Evolutionary conservation across 2,329 filamentous ascomycete genomes (phyloP), one percentile per base, ranked within the genome.

Genomic region (Peltaster fructicola): DNA sequence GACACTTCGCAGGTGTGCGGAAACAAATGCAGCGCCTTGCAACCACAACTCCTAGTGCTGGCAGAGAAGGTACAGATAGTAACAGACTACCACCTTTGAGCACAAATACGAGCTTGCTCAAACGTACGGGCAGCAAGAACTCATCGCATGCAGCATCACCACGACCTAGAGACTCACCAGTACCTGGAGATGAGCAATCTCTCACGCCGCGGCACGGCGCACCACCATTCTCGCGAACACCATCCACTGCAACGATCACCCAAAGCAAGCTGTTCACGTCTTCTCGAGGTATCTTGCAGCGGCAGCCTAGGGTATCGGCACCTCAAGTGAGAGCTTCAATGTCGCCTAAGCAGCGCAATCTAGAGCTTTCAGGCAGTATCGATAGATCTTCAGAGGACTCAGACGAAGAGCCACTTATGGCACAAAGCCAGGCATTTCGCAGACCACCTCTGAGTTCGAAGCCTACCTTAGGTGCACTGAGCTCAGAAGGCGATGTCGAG

Each of bases 1-100:
- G 79, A 25, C 81, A 95, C 54, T 67, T 90, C 14, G 78, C 79
- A 1, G 81, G 93, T 47, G 79, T 95, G 23, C 71, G 80, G 37
- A 82, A 78, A 11, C 82, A 93, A 53, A 81, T 95, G 59, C 71
- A 78, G 33, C 88, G 75, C 45, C 69, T 73, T 20, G 69, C 65
- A 27, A 34, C 17, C 11, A 23, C 12, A 11, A 11, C n/a, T 20
- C 9, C 9, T 6, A n/a, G 9, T 20, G 17, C 4, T 3, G 11
- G 17, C 17, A 20, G 11, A 20, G 17, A 11, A n/a, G 17, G 5
- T 9, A 18, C 8, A 18, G 8, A 7, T 6, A 5, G 10, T 20
- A 11, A 4, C 17, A 9, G 11, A 9, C 17, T 20, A 9, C 9
- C 17, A 9, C n/a, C n/a, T 20, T n/a, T 9, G 11, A n/a, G n/a